phyloP scores from a whole-genome alignment of 1,284 basidiomycete genomes.

The Leccinum solheimii region DNA sequence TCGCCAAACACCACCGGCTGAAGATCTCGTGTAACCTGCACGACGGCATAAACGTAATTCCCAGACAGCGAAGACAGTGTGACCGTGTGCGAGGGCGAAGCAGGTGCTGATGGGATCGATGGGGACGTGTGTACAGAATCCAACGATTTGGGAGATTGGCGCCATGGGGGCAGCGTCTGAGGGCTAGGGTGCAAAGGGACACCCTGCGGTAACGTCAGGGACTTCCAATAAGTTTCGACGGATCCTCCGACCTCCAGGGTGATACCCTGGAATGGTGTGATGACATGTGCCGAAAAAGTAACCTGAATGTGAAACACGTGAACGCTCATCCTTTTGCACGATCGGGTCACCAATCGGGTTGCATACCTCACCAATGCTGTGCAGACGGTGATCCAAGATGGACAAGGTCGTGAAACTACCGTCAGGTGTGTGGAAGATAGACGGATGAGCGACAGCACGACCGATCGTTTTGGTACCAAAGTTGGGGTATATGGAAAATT shows the following conservation, averaged over 20 bases:
- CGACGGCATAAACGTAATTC: constrained; percentile 80
- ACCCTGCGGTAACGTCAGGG: constrained; percentile 62
- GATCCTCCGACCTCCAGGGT: constrained; percentile 96
- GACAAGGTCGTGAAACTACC: constrained; percentile 59
- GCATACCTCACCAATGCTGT: constrained; percentile 88
- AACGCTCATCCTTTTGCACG: constrained; percentile 12
- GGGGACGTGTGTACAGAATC: constrained; percentile 68
- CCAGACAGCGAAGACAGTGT: constrained; percentile 89
- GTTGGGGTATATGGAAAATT: constrained; percentile 96
- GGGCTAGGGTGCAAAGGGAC: constrained; percentile 36
- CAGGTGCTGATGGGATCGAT: constrained; percentile 49
- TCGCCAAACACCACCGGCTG: constrained; percentile 82
- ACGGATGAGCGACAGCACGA: constrained; percentile 85
- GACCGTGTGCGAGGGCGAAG: constrained; percentile 48
- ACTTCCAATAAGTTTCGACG: constrained; percentile 97
- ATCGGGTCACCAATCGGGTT: neutral
- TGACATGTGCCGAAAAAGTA: constrained; percentile 85
- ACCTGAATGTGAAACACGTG: constrained; percentile 51
- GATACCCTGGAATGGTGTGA: constrained; percentile 90
- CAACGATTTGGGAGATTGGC: constrained; percentile 35
- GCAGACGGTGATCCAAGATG: constrained; percentile 89
- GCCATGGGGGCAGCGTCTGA: constrained; percentile 34
- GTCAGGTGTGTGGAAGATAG: constrained; percentile 63
- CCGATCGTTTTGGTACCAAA: constrained; percentile 99
- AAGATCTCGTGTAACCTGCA: constrained; percentile 92